A percentile compares a stretch with the other conserved stretches of the same genome.
Evolutionary conservation across 352 stramenopile species (phyloP).

Genomic region (Phytopythium montanum): DNA sequence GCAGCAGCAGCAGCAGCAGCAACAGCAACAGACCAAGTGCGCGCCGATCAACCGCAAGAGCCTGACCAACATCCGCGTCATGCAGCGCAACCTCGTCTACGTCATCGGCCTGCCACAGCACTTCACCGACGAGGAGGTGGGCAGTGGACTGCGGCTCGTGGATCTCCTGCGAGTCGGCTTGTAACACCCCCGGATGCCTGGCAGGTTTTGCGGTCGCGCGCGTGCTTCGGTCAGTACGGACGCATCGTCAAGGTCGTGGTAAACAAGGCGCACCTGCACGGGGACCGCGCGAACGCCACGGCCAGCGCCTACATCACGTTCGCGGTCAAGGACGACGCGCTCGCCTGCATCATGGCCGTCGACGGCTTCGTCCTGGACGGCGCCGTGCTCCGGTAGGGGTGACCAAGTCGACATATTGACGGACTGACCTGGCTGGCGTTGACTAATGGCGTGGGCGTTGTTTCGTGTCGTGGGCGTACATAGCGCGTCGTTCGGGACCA

Average conservation of each 20-base stretch:
- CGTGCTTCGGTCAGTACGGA: conserved; percentile 93
- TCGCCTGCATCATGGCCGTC: conserved; percentile 89
- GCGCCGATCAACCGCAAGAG: conserved; percentile 67
- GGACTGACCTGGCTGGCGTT: background rate
- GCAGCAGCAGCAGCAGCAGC: conserved; percentile 82
- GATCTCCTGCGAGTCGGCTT: background rate
- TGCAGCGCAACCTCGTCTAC: conserved; percentile 95
- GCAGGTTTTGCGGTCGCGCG: conserved; percentile 73
- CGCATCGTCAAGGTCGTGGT: conserved; percentile 93
- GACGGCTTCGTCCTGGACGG: conserved; percentile 89
- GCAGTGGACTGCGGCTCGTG: background rate
- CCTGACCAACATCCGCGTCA: conserved; percentile 89
- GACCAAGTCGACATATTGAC: no score
- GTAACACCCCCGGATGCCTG: background rate
- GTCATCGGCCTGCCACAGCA: conserved; percentile 88
- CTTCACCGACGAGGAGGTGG: conserved; percentile 80
- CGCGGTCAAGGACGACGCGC: conserved; percentile 86
- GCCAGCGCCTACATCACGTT: conserved; percentile 95
- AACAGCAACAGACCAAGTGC: conserved; percentile 27
- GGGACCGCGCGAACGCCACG: conserved; percentile 65
- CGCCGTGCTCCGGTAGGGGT: conserved; percentile 58
- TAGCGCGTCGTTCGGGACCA: conserved; percentile 92
- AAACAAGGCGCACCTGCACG: conserved; percentile 81
- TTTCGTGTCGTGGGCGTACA: no score
- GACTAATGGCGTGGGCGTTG: background rate